A percentile compares a stretch with the other conserved stretches of the same genome.
phyloP scores from a whole-genome alignment of 129 eudicot species.

The Heracleum sosnowskyi region DNA sequence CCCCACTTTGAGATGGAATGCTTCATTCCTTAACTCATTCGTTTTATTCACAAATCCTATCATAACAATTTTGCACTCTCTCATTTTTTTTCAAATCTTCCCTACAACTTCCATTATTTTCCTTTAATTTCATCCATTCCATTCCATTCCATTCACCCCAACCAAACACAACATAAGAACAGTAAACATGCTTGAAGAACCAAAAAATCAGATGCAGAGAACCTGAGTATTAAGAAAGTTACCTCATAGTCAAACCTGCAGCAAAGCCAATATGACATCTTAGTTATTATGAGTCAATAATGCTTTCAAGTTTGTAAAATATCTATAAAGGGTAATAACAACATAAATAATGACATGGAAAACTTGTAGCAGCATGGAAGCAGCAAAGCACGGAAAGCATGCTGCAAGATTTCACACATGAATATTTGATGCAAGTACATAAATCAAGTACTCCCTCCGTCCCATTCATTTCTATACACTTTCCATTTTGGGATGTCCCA shows the following conservation, averaged over 20 bases:
- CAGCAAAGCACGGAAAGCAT: background rate
- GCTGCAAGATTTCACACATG: background rate
- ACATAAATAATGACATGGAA: background rate
- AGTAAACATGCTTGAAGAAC: background rate
- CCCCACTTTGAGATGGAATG: too few relatives aligned
- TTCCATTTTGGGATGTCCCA: too few relatives aligned
- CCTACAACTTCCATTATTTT: too few relatives aligned
- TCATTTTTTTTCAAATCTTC: too few relatives aligned
- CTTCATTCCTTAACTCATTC: too few relatives aligned
- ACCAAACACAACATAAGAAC: too few relatives aligned
- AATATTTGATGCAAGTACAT: background rate
- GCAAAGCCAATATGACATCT: constrained; percentile 16
- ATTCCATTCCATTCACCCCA: too few relatives aligned
- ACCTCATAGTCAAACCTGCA: constrained; percentile 97
- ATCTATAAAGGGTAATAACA: background rate
- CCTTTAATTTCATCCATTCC: too few relatives aligned
- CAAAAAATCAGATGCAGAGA: background rate
- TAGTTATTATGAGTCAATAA: constrained; percentile 8
- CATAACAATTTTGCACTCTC: too few relatives aligned
- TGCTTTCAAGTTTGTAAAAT: constrained; percentile 20
- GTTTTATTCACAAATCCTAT: too few relatives aligned
- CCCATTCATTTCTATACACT: too few relatives aligned
- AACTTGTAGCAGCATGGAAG: background rate
- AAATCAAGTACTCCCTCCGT: too few relatives aligned
- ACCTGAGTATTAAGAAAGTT: constrained; percentile 3